phyloP scores from a whole-genome alignment of 2,329 filamentous ascomycete genomes.

The Phialophora chinensis region DNA sequence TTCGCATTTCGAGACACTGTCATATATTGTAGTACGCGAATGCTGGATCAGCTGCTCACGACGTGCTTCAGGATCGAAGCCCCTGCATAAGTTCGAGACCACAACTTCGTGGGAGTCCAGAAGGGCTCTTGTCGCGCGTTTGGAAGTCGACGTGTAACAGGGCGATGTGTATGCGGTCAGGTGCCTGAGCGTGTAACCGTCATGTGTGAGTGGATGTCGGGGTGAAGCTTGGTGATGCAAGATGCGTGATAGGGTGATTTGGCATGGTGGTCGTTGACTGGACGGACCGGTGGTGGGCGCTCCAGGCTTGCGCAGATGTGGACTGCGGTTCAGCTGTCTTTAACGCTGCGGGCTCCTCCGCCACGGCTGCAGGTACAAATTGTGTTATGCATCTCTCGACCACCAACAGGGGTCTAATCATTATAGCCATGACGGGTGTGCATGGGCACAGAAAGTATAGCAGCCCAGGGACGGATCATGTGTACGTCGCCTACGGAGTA shows the following conservation, averaged over 20 bases:
- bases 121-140: conserved; percentile 27
- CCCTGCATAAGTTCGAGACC: conserved; percentile 17
- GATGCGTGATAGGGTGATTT: conserved; percentile 23
- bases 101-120: background rate
- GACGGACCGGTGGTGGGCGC: conserved; percentile 2
- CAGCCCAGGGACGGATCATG: background rate
- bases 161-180: conserved; percentile 8
- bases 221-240: conserved; percentile 7
- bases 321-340: conserved; percentile 28
- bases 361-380: conserved; percentile 39
- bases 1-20: conserved; percentile 4
- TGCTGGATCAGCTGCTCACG: conserved; percentile 7
- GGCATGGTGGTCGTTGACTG: conserved; percentile 21
- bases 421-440: background rate
- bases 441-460: background rate
- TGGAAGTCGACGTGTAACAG: conserved; percentile 16
- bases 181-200: conserved; percentile 30
- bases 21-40: too few relatives aligned
- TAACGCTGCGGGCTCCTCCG: conserved; percentile 21
- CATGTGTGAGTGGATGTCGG: conserved; percentile 22
- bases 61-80: conserved; percentile 3
- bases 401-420: background rate
- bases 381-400: conserved; percentile 24
- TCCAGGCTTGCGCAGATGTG: conserved; percentile 4
- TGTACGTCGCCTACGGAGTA: background rate